These are phyloP conservation scores for Paramecium primaurelia DNA, from an alignment of 73 alveolate species.

Conservation along the genomic window DNA sequence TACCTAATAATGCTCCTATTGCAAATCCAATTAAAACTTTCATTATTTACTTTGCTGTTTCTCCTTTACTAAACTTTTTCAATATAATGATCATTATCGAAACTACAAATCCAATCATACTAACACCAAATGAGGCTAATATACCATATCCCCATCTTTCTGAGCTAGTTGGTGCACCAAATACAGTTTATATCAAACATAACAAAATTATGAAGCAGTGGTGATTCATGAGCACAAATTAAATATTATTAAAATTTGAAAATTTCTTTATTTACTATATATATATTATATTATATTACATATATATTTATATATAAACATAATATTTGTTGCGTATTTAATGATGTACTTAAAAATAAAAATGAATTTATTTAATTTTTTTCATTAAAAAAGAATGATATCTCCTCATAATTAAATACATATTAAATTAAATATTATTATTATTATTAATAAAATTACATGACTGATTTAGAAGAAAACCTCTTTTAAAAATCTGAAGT, in stretches of 20 bases:
- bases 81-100: constrained; percentile 14
- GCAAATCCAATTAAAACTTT: constrained; percentile 52
- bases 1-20: constrained; percentile 48
- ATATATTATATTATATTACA: background rate
- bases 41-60: background rate
- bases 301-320: background rate
- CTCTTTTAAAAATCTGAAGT: background rate
- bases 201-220: background rate
- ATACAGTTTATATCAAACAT: background rate
- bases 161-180: background rate
- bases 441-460: background rate
- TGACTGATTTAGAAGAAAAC: background rate
- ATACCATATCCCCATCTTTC: constrained; percentile 58
- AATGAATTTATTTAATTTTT: background rate
- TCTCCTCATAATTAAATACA: background rate
- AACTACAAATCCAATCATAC: constrained; percentile 48
- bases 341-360: background rate
- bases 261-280: background rate
- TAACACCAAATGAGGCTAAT: constrained; percentile 7
- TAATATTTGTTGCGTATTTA: background rate
- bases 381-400: background rate
- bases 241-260: background rate
- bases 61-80: background rate
- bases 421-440: background rate
- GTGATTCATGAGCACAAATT: background rate